Evolutionary conservation across 108 stramenopile genomes (phyloP), one percentile per base, ranked within the genome.

Genomic region (Skeletonema tropicum): DNA sequence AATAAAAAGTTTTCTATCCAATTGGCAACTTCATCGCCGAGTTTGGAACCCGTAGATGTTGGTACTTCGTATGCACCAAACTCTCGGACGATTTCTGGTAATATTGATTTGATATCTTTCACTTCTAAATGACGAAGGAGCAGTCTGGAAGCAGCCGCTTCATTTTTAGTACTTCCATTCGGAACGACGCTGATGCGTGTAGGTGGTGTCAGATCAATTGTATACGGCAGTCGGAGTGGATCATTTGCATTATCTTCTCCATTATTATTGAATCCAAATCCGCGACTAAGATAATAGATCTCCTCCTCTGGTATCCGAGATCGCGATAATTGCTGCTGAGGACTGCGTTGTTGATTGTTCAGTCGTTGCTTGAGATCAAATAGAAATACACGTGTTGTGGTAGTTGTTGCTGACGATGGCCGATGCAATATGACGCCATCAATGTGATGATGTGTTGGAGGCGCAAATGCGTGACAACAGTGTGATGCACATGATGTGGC

Each of bases 61-160:
- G 52, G 15, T 55, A 17, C 7, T 19, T 42, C 38, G 17, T 66
- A 55, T 11, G 79, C 62, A 4, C 79, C 79, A 65, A 80, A 80
- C 35, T 80, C 79, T 48, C 79, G 45, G 0, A 80, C 68, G 14
- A 74, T 23, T 29, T 74, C 73, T 14, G 79, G 73, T 11, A 79
- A 26, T 41, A 79, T 59, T 1, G 17, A 11, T 13, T 23, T 12
- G 14, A 79, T 73, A 38, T 79, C 79, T 21, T 79, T 62, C 6
- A 64, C 72, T 63, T 79, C 79, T 21, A 79, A 52, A 38, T 79
- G 79, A n/a, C 73, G 79, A 59, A 74, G 57, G 1, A 80, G 39
- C 26, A 74, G 48, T 65, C 32, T 70, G 41, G 48, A 62, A 21
- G 67, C 57, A 25, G 31, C 38, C 15, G 17, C 42, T 46, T 29